Base-by-base conservation (phyloP, 768 basidiomycete species). In the Auricularia cornea region DNA sequence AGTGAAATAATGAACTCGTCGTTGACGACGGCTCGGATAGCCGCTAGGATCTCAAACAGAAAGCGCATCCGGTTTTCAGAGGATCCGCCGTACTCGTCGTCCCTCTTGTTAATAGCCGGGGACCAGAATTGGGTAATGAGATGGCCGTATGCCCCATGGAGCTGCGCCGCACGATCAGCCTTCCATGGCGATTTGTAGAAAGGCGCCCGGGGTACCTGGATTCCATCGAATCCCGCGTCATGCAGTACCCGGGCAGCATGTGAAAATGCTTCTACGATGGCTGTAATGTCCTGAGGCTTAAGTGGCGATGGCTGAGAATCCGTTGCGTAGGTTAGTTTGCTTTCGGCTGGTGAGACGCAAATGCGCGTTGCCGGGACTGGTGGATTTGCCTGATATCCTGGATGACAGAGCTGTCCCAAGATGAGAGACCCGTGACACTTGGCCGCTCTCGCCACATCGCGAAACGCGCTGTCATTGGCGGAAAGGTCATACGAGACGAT, bases 71-170 rank as follows among this genome's bases (percentile, higher is more conserved):
- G 73, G 70, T 80, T 79, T 59, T 75, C 76, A 62, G 79, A 71
- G 3, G 70, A 71, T 4, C 80, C 80, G 29, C 79, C 79, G 68
- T 80, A 80, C 35, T 71, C 12, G 70, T 81, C 80, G 26, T 69
- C 76, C 11, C 80, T 74, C 38, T 71, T 65, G 71, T 81, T 81
- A 44, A 75, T 75, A 44, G 78, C 32, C 0, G 79, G 79, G 20
- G 75, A 76, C 20, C 72, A 59, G 68, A 80, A 81, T 5, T 62
- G 48, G 65, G 70, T 69, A 3, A 71, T 28, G 10, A 72, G 67
- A 64, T 73, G 72, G 40, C 72, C 74, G 64, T 76, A 74, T 29
- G 74, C 74, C 40, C 71, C 72, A 65, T 76, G 74, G 33, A 76
- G 67, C 64, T 75, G 73, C 33, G 69, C 68, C 59, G 65, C 59